phyloP scores from a whole-genome alignment of 1,284 basidiomycete genomes.

The Blastosporella zonata region DNA sequence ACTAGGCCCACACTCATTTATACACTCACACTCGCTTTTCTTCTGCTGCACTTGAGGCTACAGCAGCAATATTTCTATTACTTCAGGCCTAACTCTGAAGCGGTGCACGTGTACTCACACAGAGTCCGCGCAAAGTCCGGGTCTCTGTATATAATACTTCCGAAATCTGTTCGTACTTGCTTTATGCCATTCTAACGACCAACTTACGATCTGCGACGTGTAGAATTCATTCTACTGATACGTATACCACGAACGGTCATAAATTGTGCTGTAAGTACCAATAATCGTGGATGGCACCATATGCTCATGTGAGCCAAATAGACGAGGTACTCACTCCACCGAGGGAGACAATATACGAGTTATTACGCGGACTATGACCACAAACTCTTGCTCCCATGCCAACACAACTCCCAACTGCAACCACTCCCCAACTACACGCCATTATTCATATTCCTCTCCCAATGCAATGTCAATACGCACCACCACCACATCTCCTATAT shows the following conservation, averaged over 20 bases:
- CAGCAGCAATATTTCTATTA: background rate
- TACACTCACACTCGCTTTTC: background rate
- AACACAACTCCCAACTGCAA: background rate
- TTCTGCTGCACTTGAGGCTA: background rate
- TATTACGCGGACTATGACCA: background rate
- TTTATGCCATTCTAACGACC: background rate
- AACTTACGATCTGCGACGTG: background rate
- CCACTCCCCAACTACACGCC: background rate
- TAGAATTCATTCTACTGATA: background rate
- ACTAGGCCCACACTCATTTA: background rate
- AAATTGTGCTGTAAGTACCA: too few relatives aligned
- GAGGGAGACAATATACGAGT: background rate
- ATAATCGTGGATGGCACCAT: too few relatives aligned
- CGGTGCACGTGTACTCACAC: background rate
- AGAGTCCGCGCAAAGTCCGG: background rate
- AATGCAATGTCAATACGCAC: background rate
- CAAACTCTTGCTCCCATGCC: background rate
- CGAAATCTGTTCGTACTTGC: background rate
- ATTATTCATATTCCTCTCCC: background rate
- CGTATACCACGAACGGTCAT: too few relatives aligned
- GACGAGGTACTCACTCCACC: background rate
- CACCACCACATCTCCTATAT: background rate
- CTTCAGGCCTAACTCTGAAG: background rate
- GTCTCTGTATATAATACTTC: background rate
- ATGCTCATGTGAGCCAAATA: background rate